These are phyloP conservation scores for Leccinum boreale DNA, from an alignment of 768 basidiomycete genomes.

Conservation along the genomic window DNA sequence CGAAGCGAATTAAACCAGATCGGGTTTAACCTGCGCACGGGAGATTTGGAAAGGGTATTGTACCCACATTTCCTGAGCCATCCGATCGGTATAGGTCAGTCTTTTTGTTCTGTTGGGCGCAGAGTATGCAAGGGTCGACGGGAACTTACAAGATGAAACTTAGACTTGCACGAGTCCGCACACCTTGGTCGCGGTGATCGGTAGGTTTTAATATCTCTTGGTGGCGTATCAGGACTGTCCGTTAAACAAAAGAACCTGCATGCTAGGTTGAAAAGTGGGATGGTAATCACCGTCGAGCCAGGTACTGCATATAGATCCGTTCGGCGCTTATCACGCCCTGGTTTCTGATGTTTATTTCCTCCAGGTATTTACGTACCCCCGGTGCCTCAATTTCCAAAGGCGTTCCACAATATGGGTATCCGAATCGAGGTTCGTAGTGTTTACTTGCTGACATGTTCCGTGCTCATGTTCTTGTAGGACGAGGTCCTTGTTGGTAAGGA, in stretches of 20 bases:
- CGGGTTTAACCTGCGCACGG: constrained; percentile 38
- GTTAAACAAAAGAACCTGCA: constrained; percentile 5
- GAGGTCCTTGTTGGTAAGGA: constrained; percentile 68
- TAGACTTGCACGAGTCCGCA: constrained; percentile 87
- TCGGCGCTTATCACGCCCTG: neutral
- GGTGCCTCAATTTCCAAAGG: constrained; percentile 70
- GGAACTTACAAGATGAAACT: constrained; percentile 12
- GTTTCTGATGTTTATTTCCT: constrained; percentile 6
- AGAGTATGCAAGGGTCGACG: constrained; percentile 5
- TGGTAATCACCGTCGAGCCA: constrained; percentile 92
- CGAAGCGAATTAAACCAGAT: constrained; percentile 71
- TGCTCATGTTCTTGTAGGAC: constrained; percentile 41
- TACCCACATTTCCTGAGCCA: constrained; percentile 95
- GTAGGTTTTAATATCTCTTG: constrained; percentile 35
- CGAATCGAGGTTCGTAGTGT: constrained; percentile 70
- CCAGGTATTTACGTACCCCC: constrained; percentile 87
- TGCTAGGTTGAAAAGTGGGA: constrained; percentile 69
- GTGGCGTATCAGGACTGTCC: neutral
- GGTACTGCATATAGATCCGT: constrained; percentile 38
- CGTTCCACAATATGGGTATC: constrained; percentile 88
- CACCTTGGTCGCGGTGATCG: constrained; percentile 51
- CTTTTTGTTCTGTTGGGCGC: neutral
- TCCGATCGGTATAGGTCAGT: constrained; percentile 83
- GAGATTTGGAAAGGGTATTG: constrained; percentile 64
- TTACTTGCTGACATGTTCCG: neutral